Conservation (phyloP, 192 early-diverging fungal species). For the Phlyctochytrium bullatum region DNA sequence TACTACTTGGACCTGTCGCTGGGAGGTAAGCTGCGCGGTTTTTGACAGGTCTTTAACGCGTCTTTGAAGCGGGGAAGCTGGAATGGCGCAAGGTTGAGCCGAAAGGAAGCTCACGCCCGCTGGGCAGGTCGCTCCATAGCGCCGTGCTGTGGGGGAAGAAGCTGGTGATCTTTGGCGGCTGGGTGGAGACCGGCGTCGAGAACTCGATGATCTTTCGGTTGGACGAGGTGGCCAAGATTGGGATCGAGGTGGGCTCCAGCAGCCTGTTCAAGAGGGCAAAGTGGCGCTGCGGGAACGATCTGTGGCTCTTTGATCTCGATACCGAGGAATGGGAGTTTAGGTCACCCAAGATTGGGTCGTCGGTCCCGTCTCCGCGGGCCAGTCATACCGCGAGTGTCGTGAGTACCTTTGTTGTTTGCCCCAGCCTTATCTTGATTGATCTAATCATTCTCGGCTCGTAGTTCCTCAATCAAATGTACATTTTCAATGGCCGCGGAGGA, state of each 20-base stretch:
- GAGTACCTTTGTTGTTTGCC: neutral
- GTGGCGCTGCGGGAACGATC: slow-evolving; percentile 2
- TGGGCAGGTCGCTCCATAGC: neutral
- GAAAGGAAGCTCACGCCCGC: neutral
- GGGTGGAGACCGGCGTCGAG: neutral
- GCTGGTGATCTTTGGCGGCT: slow-evolving; percentile 3
- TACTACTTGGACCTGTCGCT: slow-evolving; percentile 6
- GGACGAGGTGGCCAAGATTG: neutral
- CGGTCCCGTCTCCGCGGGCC: neutral
- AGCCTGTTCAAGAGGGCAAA: neutral
- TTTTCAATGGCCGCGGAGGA: neutral
- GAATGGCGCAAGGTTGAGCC: neutral
- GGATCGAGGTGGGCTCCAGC: neutral
- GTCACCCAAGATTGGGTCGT: neutral
- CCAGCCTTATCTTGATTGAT: too few relatives aligned
- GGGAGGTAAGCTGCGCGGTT: too few relatives aligned
- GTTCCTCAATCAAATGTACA: slow-evolving; percentile 7
- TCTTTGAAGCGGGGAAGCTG: neutral
- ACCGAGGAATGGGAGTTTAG: neutral
- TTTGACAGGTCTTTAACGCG: too few relatives aligned
- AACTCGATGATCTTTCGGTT: neutral
- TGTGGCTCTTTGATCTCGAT: slow-evolving; percentile 1
- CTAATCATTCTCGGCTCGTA: neutral
- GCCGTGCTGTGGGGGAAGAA: neutral
- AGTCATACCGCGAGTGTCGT: neutral